Base-by-base conservation (phyloP, 768 basidiomycete species). In the Chalciporus pseudorubinellus region DNA sequence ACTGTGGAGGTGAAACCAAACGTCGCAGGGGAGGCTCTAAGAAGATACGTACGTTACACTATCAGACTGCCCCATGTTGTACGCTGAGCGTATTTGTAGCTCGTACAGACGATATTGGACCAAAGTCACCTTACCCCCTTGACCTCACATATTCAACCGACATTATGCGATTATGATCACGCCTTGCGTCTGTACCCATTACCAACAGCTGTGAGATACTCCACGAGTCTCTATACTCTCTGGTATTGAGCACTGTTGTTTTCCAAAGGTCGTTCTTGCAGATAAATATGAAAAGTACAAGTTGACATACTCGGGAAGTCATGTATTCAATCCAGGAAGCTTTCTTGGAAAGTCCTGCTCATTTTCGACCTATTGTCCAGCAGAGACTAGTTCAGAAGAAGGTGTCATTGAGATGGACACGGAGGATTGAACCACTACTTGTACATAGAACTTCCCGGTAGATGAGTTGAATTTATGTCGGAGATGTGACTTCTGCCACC, bases 211-310 rank as follows among this genome's bases (percentile, higher is more conserved):
- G 92, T 98, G 63, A 66, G 89, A 70, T 16, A 12, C n/a, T 44
- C 19, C 19, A 8, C 11, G 34, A 4, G 34, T 19, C 1, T 44
- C 22, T 33, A 38, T 29, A 22, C 18, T 46, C 18, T 21, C 19
- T 11, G 8, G 4, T 20, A 20, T 48, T 68, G 48, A 64, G 42
- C 24, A 14, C 28, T 19, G 28, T 41, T 21, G 3, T 48, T n/a
- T 36, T 28, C 36, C 22, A 16, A 55, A 97, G 94, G 77, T 98
- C 18, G 77, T 98, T 28, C 80, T 99, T 12, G 97, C 97, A 1
- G 97, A 99, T 72, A 94, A 88, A 70, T 97, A 98, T 64, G 95
- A 97, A 66, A 83, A 89, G 42, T 99, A 92, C 68, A 92, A 97
- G 61, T 77, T 97, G 57, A 98, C 95, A 1, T 99, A 99, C 67